Evolutionary conservation across 2,329 filamentous ascomycete genomes (phyloP).

Genomic region (Corynespora cassiicola): DNA sequence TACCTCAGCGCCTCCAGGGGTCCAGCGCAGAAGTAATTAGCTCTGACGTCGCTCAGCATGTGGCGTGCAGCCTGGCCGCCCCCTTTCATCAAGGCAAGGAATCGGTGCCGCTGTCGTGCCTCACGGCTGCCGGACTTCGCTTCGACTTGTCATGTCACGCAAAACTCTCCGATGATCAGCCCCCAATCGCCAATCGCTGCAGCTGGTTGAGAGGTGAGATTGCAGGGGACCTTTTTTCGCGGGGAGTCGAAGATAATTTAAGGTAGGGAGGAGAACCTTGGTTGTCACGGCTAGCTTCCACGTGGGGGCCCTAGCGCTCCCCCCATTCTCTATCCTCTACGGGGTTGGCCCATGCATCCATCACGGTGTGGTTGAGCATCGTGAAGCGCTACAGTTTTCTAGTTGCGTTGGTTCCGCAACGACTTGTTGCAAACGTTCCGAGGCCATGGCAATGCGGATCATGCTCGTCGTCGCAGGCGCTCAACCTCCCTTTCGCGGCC

Average conservation of each 20-base stretch:
- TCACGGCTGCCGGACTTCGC: slow-evolving; percentile 6
- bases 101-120: slow-evolving; percentile 2
- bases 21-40: no score
- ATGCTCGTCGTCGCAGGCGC: no score
- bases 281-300: slow-evolving; percentile 8
- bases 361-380: no score
- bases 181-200: neutral
- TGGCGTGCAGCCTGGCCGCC: neutral
- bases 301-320: slow-evolving; percentile 5
- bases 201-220: neutral
- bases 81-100: slow-evolving; percentile 5
- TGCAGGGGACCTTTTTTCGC: neutral
- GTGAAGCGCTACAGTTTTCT: no score
- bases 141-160: slow-evolving; percentile 12
- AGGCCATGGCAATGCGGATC: no score
- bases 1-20: no score
- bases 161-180: slow-evolving; percentile 2
- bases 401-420: neutral
- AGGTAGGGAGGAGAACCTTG: slow-evolving; percentile 8
- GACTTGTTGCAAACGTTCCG: no score
- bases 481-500: no score
- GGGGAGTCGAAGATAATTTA: slow-evolving; percentile 16
- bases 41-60: neutral
- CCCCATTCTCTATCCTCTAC: no score
- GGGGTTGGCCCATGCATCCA: no score